phyloP scores from a whole-genome alignment of 768 basidiomycete genomes.

The Kwoniella europaea region DNA sequence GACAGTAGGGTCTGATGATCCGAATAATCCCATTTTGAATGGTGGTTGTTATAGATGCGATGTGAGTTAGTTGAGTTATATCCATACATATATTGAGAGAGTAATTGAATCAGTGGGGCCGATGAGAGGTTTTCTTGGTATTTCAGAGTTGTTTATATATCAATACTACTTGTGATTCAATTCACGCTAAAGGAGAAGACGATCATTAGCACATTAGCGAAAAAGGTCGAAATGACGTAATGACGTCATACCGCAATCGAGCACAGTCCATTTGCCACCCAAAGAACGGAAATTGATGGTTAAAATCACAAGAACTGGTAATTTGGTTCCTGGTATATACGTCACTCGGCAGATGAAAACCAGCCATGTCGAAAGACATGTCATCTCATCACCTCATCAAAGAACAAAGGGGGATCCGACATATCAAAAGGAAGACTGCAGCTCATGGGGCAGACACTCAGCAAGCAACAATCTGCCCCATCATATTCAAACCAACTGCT shows the following conservation, averaged over 20 bases:
- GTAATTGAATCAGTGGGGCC: constrained; percentile 6
- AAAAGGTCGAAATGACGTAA: constrained; percentile 16
- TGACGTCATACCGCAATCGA: constrained; percentile 23
- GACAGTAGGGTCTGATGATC: constrained; percentile 46
- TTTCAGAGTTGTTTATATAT: background rate
- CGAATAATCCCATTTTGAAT: constrained; percentile 51
- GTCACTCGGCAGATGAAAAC: background rate
- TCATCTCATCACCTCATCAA: background rate
- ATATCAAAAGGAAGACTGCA: no score
- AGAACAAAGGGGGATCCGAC: no score
- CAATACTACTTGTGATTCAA: background rate
- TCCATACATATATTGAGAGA: background rate
- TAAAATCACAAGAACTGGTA: background rate
- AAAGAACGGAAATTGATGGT: background rate
- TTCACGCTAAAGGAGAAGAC: constrained; percentile 3
- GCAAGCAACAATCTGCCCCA: no score
- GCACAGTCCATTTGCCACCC: constrained; percentile 1
- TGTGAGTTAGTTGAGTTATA: background rate
- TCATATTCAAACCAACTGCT: no score
- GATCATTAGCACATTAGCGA: background rate
- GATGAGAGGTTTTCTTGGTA: background rate
- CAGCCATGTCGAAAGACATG: no score
- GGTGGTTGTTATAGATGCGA: background rate
- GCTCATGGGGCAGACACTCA: no score
- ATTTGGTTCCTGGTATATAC: background rate